Evolutionary conservation across 192 early-diverging fungal species (phyloP), one percentile per base, ranked within the genome.

Genomic region (Linnemannia schmuckeri): DNA sequence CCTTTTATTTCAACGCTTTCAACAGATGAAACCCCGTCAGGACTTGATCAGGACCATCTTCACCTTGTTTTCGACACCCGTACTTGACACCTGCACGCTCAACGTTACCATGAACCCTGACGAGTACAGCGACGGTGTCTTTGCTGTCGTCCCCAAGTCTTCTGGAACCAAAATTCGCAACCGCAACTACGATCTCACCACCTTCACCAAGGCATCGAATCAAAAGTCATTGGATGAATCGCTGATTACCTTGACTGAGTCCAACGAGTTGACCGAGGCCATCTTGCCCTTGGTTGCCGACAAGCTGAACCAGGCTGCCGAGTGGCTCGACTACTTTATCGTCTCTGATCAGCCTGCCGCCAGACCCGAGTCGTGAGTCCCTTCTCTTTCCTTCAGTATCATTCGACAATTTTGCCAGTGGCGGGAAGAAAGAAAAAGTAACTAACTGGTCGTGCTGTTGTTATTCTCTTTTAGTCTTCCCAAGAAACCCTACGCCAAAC

Each of bases 271-370:
- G 72, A 63, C 85, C 9, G 85, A 87, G 18, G 85, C 85, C 24
- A 87, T 87, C 54, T 38, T 87, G 79, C 85, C 85, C 10, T 33
- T 87, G 17, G 70, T 87, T 27, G 41, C 72, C 20, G 76, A 77
- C 4, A 73, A 78, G 37, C 15, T 87, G 37, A 87, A 87, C 72
- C 37, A 81, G 57, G 85, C 85, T 38, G 85, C 76, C 18, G n/a
- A 81, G 4, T 87, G 79, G 85, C 75, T 87, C 17, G 85, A 87
- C 35, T 87, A 87, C 55, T 87, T 87, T 87, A 61, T 87, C n/a
- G 85, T 87, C 17, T 81, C 85, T 6, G 85, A 87, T 37, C 85
- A 87, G 71, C 85, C 85, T 24, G 35, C 66, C 27, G 33, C 40
- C 76, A 87, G 81, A 52, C 85, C 85, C 5, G 80, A 81, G 40